A percentile compares a stretch with the other conserved stretches of the same genome.
phyloP scores from a whole-genome alignment of 805 yeast genomes.

The Candida ovalis region DNA sequence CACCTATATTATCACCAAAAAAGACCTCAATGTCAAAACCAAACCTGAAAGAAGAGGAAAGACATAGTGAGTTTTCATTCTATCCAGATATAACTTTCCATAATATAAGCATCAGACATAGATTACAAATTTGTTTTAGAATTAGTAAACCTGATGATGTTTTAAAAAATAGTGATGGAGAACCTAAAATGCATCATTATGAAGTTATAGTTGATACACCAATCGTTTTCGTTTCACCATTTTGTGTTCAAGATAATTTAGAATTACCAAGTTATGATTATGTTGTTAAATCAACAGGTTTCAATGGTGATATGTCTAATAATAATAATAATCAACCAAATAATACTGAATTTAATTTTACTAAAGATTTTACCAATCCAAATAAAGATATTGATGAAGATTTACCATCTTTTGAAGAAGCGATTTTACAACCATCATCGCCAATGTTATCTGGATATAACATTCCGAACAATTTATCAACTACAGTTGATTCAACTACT shows the following conservation, averaged over 20 bases:
- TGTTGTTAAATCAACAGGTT: constrained; percentile 22
- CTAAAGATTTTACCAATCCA: constrained; percentile 4
- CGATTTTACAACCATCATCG: constrained; percentile 46
- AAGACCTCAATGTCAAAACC: constrained; percentile 11
- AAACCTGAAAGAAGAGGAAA: constrained; percentile 15
- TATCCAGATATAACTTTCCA: constrained; percentile 64
- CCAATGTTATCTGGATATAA: constrained; percentile 38
- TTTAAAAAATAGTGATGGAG: constrained; percentile 26
- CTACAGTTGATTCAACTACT: constrained; percentile 29
- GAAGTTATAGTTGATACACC: constrained; percentile 83
- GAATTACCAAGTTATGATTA: constrained; percentile 39
- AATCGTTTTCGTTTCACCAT: constrained; percentile 47
- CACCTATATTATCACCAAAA: constrained; percentile 17
- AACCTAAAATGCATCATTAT: constrained; percentile 59
- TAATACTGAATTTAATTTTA: constrained; percentile 2
- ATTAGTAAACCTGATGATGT: constrained; percentile 58
- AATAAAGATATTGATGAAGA: constrained; percentile 15
- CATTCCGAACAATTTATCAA: constrained; percentile 28
- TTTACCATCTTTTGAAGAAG: constrained; percentile 66
- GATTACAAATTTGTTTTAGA: constrained; percentile 67
- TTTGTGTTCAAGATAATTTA: constrained; percentile 29
- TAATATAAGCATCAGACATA: constrained; percentile 59
- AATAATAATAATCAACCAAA: constrained; percentile 3
- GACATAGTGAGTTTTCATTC: constrained; percentile 28
- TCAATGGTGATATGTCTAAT: constrained; percentile 13